phyloP scores from a whole-genome alignment of 331 rosid species.

The Dryas integrifolia region DNA sequence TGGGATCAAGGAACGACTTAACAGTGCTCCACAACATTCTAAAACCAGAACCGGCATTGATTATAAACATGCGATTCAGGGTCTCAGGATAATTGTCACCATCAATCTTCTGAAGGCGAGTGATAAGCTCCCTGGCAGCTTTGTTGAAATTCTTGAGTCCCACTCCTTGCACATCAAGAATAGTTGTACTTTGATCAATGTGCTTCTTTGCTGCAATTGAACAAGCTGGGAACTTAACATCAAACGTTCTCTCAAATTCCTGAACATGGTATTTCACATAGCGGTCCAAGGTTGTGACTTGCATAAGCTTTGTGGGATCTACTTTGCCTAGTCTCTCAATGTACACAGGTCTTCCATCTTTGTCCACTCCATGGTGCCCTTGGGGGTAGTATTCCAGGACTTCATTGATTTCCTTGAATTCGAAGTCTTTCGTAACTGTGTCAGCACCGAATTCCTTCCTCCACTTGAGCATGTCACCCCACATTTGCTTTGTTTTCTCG shows the following conservation, averaged over 20 bases:
- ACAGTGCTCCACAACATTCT: slow-evolving; percentile 16
- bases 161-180: slow-evolving; percentile 13
- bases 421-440: background rate
- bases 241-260: slow-evolving; percentile 12
- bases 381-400: slow-evolving; percentile 15
- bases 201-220: slow-evolving; percentile 7
- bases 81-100: slow-evolving; percentile 15
- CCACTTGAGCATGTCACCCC: slow-evolving; percentile 11
- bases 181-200: slow-evolving; percentile 15
- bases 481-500: slow-evolving; percentile 17
- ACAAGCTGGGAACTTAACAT: slow-evolving; percentile 16
- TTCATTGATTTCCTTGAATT: background rate
- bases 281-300: slow-evolving; percentile 9
- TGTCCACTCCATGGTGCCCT: slow-evolving; percentile 17
- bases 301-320: slow-evolving; percentile 15
- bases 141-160: slow-evolving; percentile 12
- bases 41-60: slow-evolving; percentile 19
- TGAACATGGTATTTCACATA: slow-evolving; percentile 14
- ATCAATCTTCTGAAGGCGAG: slow-evolving; percentile 10
- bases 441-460: slow-evolving; percentile 13
- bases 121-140: slow-evolving; percentile 13
- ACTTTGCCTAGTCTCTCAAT: slow-evolving; percentile 12
- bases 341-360: slow-evolving; percentile 14
- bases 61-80: slow-evolving; percentile 11
- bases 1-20: slow-evolving; percentile 10